Conservation (phyloP, 2,329 filamentous ascomycete genomes). For the Trichoderma sp. region DNA sequence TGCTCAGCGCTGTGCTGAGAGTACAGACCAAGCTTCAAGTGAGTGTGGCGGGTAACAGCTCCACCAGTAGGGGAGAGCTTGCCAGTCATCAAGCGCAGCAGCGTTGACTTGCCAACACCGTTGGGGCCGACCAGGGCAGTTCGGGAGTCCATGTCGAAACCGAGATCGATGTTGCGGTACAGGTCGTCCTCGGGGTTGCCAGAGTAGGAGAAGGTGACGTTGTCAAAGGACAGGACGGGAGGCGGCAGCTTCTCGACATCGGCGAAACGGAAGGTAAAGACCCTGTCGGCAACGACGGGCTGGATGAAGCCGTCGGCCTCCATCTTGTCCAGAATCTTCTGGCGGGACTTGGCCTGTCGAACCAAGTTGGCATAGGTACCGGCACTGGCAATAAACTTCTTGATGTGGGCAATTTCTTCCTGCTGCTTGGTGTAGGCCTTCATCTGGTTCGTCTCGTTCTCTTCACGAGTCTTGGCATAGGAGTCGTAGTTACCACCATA, state of each 20-base stretch:
- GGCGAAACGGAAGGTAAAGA: conserved; percentile 97
- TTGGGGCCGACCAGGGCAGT: conserved; percentile 96
- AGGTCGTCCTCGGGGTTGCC: conserved; percentile 85
- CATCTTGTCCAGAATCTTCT: conserved; percentile 99
- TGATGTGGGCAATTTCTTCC: conserved; percentile 98
- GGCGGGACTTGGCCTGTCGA: conserved; percentile 95
- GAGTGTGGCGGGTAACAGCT: conserved; percentile 84
- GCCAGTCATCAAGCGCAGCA: conserved; percentile 94
- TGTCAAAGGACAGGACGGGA: conserved; percentile 91
- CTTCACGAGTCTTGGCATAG: conserved; percentile 87
- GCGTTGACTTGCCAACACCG: conserved; percentile 97
- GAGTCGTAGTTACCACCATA: conserved; percentile 99
- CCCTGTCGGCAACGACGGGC: conserved; percentile 75
- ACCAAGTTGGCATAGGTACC: conserved; percentile 99
- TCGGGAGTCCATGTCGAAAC: conserved; percentile 99
- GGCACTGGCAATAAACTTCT: conserved; percentile 99
- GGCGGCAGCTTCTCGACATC: conserved; percentile 99
- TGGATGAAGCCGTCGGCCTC: conserved; percentile 98
- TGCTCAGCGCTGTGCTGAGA: conserved; percentile 98
- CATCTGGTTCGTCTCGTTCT: conserved; percentile 97
- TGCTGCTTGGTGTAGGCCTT: conserved; percentile 99
- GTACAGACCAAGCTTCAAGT: conserved; percentile 98
- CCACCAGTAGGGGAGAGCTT: conserved; percentile 83
- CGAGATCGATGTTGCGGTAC: conserved; percentile 94
- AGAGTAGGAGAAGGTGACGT: conserved; percentile 97